Base-by-base conservation (phyloP, 768 basidiomycete species). In the Leccinum aurantiacum region DNA sequence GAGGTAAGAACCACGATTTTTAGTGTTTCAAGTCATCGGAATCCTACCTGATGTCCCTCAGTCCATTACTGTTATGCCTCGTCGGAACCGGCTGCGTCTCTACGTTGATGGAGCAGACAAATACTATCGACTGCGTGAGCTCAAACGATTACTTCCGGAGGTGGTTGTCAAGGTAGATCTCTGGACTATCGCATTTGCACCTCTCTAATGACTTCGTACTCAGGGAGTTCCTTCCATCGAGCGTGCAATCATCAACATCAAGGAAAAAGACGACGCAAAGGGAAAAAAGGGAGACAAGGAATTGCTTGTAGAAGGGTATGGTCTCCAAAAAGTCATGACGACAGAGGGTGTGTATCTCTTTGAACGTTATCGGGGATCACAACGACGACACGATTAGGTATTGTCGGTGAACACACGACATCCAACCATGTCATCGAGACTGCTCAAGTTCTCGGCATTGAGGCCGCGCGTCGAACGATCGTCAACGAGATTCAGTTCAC, bases 401-500 rank as follows among this genome's bases (percentile, higher is more conserved):
- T 99, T 60, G 79, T 97, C 58, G 97, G 97, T 44, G 86, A 92
- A 68, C 82, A 91, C 60, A 98, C 97, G 13, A 88, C 91, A 10
- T 95, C 95, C 14, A 99, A 99, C 69, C 95, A 98, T 75, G 90
- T 99, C 71, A 97, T 98, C 67, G 97, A 99, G 73, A 91, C 93
- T 14, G 87, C 90, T 11, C 85, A 91, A 70, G 95, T 98, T 8
- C 83, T 99, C n/a, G 97, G 97, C 37, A 98, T 99, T 60, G 97
- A 99, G 70, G 97, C 97, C 6, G 95, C 97, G 4, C 84, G 97
- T 60, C 79, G 82, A 61, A 96, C 95, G 3, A 97, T 99, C 75
- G 89, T 97, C 75, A 91, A 96, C 69, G 94, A 99, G 73, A 97
- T 98, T 65, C 91, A 96, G 71, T 92, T 93, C 70, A 98, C 93